Evolutionary conservation across 805 yeast species (phyloP).

Genomic region (Helenozyma rhizophorensis): DNA sequence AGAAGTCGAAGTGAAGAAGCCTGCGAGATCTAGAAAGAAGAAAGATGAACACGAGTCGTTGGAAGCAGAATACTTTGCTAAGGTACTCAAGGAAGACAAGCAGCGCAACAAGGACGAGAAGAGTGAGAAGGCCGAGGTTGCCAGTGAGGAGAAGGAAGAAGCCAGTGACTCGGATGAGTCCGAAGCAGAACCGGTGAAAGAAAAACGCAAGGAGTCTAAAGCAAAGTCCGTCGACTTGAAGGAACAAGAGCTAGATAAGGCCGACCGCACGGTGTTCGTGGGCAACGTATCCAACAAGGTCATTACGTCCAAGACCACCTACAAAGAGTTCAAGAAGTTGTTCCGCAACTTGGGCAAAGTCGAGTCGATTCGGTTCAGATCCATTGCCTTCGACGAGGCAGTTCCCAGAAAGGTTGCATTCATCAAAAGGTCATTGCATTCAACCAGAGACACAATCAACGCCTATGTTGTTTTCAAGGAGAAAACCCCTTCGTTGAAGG

Average conservation of each 20-base stretch:
- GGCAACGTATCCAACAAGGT: slow-evolving; percentile 75
- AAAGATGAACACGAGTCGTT: slow-evolving; percentile 8
- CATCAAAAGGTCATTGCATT: slow-evolving; percentile 71
- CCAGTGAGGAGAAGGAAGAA: slow-evolving; percentile 17
- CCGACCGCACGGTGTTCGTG: slow-evolving; percentile 79
- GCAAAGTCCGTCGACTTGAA: slow-evolving; percentile 58
- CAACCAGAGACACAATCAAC: slow-evolving; percentile 74
- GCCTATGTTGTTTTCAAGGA: slow-evolving; percentile 79
- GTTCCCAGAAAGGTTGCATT: slow-evolving; percentile 91
- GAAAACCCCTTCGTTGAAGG: slow-evolving; percentile 44
- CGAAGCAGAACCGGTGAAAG: slow-evolving; percentile 17
- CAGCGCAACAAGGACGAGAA: slow-evolving; percentile 23
- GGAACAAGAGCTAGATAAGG: slow-evolving; percentile 72
- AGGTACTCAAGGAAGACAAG: slow-evolving; percentile 9
- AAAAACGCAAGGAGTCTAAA: slow-evolving; percentile 13
- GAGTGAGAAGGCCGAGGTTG: slow-evolving; percentile 32
- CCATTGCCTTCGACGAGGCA: slow-evolving; percentile 82
- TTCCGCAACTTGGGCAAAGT: slow-evolving; percentile 53
- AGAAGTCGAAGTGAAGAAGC: slow-evolving; percentile 14
- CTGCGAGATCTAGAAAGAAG: slow-evolving; percentile 20
- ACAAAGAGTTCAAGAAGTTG: slow-evolving; percentile 61
- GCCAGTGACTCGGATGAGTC: slow-evolving; percentile 14
- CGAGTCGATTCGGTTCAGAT: slow-evolving; percentile 83
- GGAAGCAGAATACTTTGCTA: slow-evolving; percentile 12
- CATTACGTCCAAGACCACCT: slow-evolving; percentile 56